These are phyloP conservation scores for Madurella mycetomatis DNA, from an alignment of 2,329 filamentous ascomycete species.

Conservation along the genomic window DNA sequence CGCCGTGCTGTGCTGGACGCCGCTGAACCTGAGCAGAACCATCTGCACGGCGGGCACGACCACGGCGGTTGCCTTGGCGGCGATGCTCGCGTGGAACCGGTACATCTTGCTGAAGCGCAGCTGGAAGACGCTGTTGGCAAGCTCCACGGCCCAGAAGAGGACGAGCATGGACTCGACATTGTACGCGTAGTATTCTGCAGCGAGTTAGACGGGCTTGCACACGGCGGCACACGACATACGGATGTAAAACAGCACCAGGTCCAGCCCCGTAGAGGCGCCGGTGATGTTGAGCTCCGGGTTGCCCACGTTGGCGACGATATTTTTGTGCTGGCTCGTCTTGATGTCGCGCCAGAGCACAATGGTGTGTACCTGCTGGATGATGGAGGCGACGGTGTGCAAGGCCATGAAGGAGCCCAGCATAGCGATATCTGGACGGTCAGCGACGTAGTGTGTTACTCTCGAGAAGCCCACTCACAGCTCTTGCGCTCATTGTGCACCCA, in stretches of 20 bases:
- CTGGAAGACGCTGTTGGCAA: slow-evolving; percentile 24
- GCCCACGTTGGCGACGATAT: slow-evolving; percentile 32
- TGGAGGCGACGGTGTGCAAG: slow-evolving; percentile 36
- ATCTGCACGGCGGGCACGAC: slow-evolving; percentile 20
- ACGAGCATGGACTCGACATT: slow-evolving; percentile 45
- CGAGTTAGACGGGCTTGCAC: neutral
- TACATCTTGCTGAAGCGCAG: slow-evolving; percentile 14
- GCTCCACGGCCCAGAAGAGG: slow-evolving; percentile 37
- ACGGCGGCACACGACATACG: slow-evolving; percentile 33
- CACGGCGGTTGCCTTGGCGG: slow-evolving; percentile 17
- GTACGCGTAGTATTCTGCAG: slow-evolving; percentile 47
- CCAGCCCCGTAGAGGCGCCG: slow-evolving; percentile 37
- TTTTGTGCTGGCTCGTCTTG: slow-evolving; percentile 37
- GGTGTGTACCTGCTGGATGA: slow-evolving; percentile 41
- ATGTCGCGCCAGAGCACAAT: slow-evolving; percentile 37
- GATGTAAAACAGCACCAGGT: slow-evolving; percentile 44
- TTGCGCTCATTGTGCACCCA: slow-evolving; percentile 37
- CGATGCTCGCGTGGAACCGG: slow-evolving; percentile 15
- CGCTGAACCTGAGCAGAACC: slow-evolving; percentile 18
- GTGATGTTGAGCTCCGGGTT: slow-evolving; percentile 41
- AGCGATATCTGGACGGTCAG: slow-evolving; percentile 35
- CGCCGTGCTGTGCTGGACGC: slow-evolving; percentile 13
- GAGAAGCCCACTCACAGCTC: slow-evolving; percentile 36
- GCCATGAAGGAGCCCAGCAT: slow-evolving; percentile 36
- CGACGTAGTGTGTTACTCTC: neutral